These are phyloP conservation scores for Scytalidium sp. DNA, from an alignment of 2,329 filamentous ascomycete species.

Conservation along the genomic window DNA sequence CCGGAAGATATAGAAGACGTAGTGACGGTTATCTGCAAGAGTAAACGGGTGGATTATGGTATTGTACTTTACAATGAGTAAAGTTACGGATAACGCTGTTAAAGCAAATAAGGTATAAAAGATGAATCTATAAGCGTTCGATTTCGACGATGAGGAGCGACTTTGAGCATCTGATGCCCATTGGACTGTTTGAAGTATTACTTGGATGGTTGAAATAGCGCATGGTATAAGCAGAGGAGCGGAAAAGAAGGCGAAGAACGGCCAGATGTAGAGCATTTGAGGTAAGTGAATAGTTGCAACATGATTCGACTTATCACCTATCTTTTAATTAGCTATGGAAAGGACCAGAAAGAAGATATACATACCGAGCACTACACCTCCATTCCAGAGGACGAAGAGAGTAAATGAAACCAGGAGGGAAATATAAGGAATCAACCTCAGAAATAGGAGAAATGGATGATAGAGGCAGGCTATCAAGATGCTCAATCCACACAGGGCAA, in stretches of 20 bases:
- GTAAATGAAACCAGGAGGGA: slow-evolving; percentile 65
- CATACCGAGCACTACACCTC: slow-evolving; percentile 83
- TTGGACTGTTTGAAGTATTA: background rate
- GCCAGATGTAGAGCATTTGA: slow-evolving; percentile 95
- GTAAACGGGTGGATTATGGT: slow-evolving; percentile 96
- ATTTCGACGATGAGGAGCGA: background rate
- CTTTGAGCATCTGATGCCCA: background rate
- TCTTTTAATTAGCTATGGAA: background rate
- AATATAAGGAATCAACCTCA: slow-evolving; percentile 56
- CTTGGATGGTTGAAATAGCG: slow-evolving; percentile 24
- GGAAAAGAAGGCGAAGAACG: slow-evolving; percentile 87
- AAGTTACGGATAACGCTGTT: slow-evolving; percentile 23
- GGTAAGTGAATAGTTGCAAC: slow-evolving; percentile 83
- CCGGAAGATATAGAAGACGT: slow-evolving; percentile 95
- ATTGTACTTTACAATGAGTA: slow-evolving; percentile 68
- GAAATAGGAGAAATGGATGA: slow-evolving; percentile 44
- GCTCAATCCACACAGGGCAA: slow-evolving; percentile 58
- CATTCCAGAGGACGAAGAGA: slow-evolving; percentile 80
- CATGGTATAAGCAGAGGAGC: slow-evolving; percentile 67
- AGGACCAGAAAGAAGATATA: background rate
- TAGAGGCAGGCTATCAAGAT: slow-evolving; percentile 55
- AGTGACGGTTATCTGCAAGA: slow-evolving; percentile 93
- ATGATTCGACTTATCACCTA: slow-evolving; percentile 93
- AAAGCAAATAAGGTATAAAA: background rate
- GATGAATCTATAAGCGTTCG: background rate